phyloP scores from a whole-genome alignment of 2,329 filamentous ascomycete genomes.

The Penicillium olsonii region DNA sequence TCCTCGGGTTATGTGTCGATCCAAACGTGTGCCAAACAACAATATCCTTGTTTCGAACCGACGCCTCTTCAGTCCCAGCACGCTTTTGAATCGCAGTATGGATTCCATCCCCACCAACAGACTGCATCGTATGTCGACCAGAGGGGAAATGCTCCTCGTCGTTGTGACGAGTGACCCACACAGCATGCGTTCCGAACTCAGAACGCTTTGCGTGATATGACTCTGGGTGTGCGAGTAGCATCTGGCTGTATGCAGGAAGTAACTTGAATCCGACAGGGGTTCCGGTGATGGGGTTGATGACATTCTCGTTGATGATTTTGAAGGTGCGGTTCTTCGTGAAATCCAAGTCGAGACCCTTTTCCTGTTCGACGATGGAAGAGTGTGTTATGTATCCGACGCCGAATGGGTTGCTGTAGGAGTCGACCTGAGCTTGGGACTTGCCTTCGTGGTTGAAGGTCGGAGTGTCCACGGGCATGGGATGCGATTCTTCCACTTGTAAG shows the following conservation, averaged over 20 bases:
- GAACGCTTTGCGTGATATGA: conserved; percentile 52
- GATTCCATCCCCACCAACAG: conserved; percentile 26
- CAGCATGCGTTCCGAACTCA: conserved; percentile 53
- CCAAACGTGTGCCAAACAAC: conserved; percentile 43
- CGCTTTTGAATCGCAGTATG: conserved; percentile 12
- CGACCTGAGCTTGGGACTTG: conserved; percentile 35
- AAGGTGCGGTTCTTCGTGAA: conserved; percentile 49
- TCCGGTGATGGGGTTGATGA: conserved; percentile 54
- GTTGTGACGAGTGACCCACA: conserved; percentile 55
- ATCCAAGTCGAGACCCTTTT: conserved; percentile 47
- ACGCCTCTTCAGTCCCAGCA: conserved; percentile 23
- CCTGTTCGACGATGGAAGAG: conserved; percentile 44
- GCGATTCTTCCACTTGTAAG: conserved; percentile 56
- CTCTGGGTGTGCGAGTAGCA: conserved; percentile 54
- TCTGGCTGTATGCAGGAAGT: conserved; percentile 54
- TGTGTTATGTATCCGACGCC: conserved; percentile 52
- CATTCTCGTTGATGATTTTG: conserved; percentile 57
- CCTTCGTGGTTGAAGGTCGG: no score
- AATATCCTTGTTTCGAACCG: conserved; percentile 36
- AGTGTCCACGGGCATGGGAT: conserved; percentile 56
- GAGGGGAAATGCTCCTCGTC: conserved; percentile 53
- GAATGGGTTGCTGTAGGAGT: conserved; percentile 50
- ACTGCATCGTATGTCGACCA: conserved; percentile 55
- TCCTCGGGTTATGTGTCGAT: conserved; percentile 44
- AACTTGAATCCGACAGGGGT: conserved; percentile 58